Evolutionary conservation across 2,329 filamentous ascomycete species (phyloP), one percentile per base, ranked within the genome.

Genomic region (Paramyrothecium roridum): DNA sequence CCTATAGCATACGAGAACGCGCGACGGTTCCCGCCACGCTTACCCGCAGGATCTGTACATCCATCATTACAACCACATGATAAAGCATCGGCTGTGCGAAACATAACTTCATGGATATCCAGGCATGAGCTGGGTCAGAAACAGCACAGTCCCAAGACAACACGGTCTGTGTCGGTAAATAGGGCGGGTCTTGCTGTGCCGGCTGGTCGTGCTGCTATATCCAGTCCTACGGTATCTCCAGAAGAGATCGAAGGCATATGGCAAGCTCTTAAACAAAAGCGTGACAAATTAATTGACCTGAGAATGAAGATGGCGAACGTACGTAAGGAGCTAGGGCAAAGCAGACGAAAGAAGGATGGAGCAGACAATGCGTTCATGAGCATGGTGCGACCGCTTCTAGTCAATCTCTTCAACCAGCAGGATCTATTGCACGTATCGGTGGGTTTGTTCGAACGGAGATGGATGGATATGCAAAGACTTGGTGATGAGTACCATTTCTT

Each of bases 321-420:
- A 50, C 66, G 74, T 33, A 67, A 63, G 34, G 60, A 65, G 37
- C 52, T 76, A 40, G 63, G 64, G 45, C 57, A 67, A 4, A 54
- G 73, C 19, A 69, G 74, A 1, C 67, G 59, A 19, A 60, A 57
- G 22, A 72, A 67, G 52, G 69, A 73, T 43, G 64, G 69, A 23
- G 66, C 71, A 7, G 75, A 76, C 50, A 76, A 76, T 57, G 64
- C 64, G 1, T 74, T 76, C 48, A 75, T 76, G 73, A 65, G 66
- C 26, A 58, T 71, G 17, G 58, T 76, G 20, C 67, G 74, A 3
- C 73, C 71, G 1, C 63, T 75, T 22, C 61, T 76, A 3, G 61
- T 74, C 20, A 66, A 61, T 48, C 64, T 76, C 3, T 61, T 74
- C 20, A 66, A 61, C 49, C 64, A 63, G 20, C 56, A 57, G 16